phyloP scores from a whole-genome alignment of 768 basidiomycete species.

The Cubamyces lactineus region DNA sequence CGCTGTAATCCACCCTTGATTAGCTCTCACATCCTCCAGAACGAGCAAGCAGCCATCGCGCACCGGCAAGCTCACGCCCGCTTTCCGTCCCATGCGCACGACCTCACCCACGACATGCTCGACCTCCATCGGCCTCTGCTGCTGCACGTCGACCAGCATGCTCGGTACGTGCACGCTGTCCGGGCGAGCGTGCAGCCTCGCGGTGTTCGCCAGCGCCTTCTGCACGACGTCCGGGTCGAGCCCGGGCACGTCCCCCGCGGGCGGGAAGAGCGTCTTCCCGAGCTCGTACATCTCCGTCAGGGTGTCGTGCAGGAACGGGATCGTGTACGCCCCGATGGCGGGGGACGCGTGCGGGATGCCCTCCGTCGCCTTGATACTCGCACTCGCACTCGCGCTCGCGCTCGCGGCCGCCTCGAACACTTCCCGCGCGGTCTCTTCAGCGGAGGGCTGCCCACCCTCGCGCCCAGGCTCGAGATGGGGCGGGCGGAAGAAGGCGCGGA shows the following conservation, averaged over 20 bases:
- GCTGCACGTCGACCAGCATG: slow-evolving; percentile 63
- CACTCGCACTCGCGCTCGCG: neutral
- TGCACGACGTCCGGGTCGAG: slow-evolving; percentile 49
- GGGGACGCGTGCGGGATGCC: slow-evolving; percentile 28
- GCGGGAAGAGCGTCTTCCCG: slow-evolving; percentile 51
- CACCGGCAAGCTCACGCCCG: slow-evolving; percentile 53
- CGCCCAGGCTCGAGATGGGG: slow-evolving; percentile 41
- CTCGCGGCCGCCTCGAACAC: neutral
- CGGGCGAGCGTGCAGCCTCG: slow-evolving; percentile 43
- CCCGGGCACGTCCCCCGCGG: slow-evolving; percentile 41
- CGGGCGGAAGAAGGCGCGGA: slow-evolving; percentile 55
- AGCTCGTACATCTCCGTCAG: slow-evolving; percentile 50
- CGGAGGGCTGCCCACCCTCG: slow-evolving; percentile 29
- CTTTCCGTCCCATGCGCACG: slow-evolving; percentile 52
- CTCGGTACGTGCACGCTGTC: slow-evolving; percentile 55
- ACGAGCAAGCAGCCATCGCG: slow-evolving; percentile 29
- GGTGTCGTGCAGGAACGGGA: slow-evolving; percentile 50
- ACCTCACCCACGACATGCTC: slow-evolving; percentile 69
- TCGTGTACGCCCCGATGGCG: slow-evolving; percentile 44
- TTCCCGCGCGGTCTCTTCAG: slow-evolving; percentile 13
- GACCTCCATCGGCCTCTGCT: slow-evolving; percentile 62
- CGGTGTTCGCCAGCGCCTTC: slow-evolving; percentile 43
- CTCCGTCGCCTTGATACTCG: neutral
- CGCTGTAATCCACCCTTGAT: slow-evolving; percentile 41
- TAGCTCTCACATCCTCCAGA: neutral